Conservation (phyloP, 108 stramenopile genomes). For the Pseudonitzschia delicatissima region DNA sequence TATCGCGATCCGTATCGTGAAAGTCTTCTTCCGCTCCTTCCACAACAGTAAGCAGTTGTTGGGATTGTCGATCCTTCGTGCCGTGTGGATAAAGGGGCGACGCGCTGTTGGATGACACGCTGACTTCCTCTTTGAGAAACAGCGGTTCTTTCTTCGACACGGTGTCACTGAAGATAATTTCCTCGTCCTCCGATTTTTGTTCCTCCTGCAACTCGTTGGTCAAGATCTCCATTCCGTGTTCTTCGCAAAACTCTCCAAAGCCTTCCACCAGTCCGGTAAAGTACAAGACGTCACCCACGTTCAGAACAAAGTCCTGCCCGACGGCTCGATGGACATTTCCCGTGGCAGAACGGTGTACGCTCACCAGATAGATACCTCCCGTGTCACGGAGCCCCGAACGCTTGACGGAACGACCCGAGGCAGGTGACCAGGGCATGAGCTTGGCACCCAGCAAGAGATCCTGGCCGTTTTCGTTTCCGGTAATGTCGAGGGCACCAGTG, state of each 20-base stretch:
- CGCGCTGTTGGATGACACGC: not conserved
- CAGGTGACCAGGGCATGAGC: conserved; percentile 74
- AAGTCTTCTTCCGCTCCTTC: not conserved
- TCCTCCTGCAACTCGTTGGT: conserved; percentile 56
- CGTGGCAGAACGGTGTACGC: conserved; percentile 77
- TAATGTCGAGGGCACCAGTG: conserved; percentile 12
- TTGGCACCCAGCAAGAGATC: conserved; percentile 70
- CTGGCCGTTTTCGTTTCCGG: conserved; percentile 37
- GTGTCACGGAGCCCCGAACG: conserved; percentile 78
- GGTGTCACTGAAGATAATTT: not conserved
- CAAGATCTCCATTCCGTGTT: conserved; percentile 79
- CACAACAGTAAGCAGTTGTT: conserved; percentile 4
- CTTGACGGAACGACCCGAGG: conserved; percentile 68
- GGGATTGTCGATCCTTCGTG: not conserved
- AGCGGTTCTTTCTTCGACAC: conserved; percentile 25
- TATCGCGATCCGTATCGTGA: not conserved
- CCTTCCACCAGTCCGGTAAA: conserved; percentile 83
- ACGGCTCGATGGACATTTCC: conserved; percentile 86
- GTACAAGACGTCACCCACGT: conserved; percentile 80
- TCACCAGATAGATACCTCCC: conserved; percentile 75
- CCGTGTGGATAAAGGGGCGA: not conserved
- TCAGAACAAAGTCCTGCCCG: conserved; percentile 82
- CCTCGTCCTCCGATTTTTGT: conserved; percentile 7
- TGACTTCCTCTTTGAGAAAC: not conserved
- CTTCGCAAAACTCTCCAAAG: conserved; percentile 82